phyloP scores from a whole-genome alignment of 257 asterid species.

The Echites panduratus region DNA sequence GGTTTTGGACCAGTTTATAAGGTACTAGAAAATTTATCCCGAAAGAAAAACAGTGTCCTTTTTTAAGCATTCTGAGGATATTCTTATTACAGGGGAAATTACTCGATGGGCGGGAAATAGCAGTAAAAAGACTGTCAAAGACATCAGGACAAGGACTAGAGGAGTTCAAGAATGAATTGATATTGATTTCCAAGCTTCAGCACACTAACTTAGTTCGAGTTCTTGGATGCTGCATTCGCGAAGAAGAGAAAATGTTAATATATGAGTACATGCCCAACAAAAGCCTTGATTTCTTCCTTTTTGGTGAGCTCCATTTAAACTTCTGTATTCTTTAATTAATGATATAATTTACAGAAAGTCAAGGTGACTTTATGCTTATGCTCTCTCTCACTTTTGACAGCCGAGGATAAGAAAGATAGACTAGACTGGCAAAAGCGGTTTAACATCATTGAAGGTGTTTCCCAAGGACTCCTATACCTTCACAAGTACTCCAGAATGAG shows the following conservation, averaged over 20 bases:
- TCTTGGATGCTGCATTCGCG: slow-evolving; percentile 47
- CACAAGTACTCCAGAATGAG: slow-evolving; percentile 53
- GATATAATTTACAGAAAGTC: no score
- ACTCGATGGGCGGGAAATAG: slow-evolving; percentile 46
- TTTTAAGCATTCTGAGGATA: neutral
- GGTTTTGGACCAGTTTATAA: no score
- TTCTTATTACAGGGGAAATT: slow-evolving; percentile 37
- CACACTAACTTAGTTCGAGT: slow-evolving; percentile 60
- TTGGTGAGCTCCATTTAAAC: neutral
- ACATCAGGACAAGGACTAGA: slow-evolving; percentile 52
- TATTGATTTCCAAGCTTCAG: slow-evolving; percentile 42
- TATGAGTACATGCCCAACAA: no score
- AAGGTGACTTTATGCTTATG: neutral
- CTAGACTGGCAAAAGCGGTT: slow-evolving; percentile 29
- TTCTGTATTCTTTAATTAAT: neutral
- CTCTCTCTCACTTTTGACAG: slow-evolving; percentile 15
- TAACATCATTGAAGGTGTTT: slow-evolving; percentile 39
- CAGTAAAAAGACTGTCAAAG: slow-evolving; percentile 52
- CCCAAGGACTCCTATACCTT: slow-evolving; percentile 58
- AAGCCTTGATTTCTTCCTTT: slow-evolving; percentile 50
- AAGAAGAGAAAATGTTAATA: slow-evolving; percentile 33
- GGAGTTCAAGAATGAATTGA: slow-evolving; percentile 35
- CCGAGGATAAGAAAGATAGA: slow-evolving; percentile 15
- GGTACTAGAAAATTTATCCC: neutral
- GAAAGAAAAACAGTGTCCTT: neutral